Conservation (phyloP, 2,329 filamentous ascomycete genomes). For the Scedosporium apiospermum region DNA sequence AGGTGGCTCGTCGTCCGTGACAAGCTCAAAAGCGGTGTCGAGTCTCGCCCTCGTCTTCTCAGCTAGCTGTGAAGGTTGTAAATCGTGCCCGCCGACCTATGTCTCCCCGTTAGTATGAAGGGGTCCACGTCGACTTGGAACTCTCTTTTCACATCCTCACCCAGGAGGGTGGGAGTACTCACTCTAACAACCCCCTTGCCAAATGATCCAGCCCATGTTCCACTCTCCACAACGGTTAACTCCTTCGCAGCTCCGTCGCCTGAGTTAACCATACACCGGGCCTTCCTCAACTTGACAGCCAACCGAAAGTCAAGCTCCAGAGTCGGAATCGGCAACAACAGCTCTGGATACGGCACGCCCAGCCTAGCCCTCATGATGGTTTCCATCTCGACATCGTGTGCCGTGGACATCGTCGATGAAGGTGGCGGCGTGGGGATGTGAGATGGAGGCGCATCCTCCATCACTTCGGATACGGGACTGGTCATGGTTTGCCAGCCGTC, state of each 20-base stretch:
- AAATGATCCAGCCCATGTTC: constrained; percentile 38
- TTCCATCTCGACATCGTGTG: constrained; percentile 1
- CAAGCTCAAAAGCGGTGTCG: constrained; percentile 33
- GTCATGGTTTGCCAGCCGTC: background rate
- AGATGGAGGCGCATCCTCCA: background rate
- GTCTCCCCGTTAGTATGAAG: background rate
- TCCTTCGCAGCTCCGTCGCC: constrained; percentile 22
- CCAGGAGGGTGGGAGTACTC: constrained; percentile 23
- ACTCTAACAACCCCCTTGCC: constrained; percentile 37
- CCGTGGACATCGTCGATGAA: background rate
- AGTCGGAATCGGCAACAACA: constrained; percentile 34
- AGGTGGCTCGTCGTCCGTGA: constrained; percentile 35
- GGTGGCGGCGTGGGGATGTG: background rate
- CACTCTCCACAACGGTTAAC: constrained; percentile 37
- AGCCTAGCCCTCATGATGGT: background rate
- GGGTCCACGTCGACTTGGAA: background rate
- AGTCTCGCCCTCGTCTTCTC: constrained; percentile 6
- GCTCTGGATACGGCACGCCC: constrained; percentile 27
- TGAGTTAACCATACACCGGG: background rate
- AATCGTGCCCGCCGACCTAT: constrained; percentile 32
- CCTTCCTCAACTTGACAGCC: constrained; percentile 23
- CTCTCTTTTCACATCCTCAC: constrained; percentile 16
- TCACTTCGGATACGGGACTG: background rate
- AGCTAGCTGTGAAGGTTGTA: constrained; percentile 10
- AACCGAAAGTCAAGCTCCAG: constrained; percentile 42